phyloP scores from a whole-genome alignment of 306 rosid genomes.

The Rubus parviflorus region DNA sequence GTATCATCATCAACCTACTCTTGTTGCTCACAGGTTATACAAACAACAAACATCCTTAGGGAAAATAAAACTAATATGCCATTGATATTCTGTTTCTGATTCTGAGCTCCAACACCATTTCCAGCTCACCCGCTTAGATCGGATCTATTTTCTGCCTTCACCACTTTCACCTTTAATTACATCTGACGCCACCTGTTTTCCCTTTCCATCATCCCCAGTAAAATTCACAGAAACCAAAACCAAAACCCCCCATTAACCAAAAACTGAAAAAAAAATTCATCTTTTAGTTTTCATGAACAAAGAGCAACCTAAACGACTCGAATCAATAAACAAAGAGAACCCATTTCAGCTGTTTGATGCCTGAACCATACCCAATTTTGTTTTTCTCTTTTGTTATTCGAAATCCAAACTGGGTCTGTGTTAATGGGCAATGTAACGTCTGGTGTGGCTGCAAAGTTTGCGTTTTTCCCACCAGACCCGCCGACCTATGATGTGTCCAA shows the following conservation, averaged over 20 bases:
- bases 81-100: slow-evolving; percentile 2
- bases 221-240: slow-evolving; percentile 30
- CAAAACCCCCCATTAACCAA: not conserved
- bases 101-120: slow-evolving; percentile 19
- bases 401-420: slow-evolving; percentile 23
- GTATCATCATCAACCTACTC: slow-evolving; percentile 10
- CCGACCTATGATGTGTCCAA: slow-evolving; percentile 68
- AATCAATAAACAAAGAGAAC: not conserved
- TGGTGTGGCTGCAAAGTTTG: slow-evolving; percentile 90
- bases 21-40: not conserved
- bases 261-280: not conserved
- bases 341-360: slow-evolving; percentile 41
- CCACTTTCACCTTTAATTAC: slow-evolving; percentile 41
- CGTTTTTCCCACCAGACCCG: slow-evolving; percentile 98
- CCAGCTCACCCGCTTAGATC: slow-evolving; percentile 74
- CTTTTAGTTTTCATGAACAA: not conserved
- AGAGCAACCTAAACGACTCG: too few species aligned
- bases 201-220: slow-evolving; percentile 47
- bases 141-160: slow-evolving; percentile 54
- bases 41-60: not conserved
- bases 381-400: not conserved
- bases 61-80: not conserved
- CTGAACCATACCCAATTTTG: slow-evolving; percentile 30
- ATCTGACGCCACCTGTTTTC: slow-evolving; percentile 39
- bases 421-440: slow-evolving; percentile 92